A percentile compares a stretch with the other conserved stretches of the same genome.
Conservation (phyloP, 176 grass and related monocot species). For the Neostapfia colusana region DNA sequence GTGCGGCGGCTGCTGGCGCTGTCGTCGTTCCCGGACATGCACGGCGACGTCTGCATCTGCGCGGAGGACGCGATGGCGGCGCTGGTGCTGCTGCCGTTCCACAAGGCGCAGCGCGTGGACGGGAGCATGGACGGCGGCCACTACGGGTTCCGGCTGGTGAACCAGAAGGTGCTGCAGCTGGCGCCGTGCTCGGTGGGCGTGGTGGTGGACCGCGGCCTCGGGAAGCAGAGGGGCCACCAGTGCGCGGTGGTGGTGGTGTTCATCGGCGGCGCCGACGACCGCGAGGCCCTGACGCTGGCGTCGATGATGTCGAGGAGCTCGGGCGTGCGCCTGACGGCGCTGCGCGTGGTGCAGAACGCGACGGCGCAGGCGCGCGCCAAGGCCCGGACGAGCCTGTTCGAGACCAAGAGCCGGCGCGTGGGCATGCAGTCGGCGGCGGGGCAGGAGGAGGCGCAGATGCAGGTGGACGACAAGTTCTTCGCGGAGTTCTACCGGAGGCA, state of each 20-base stretch:
- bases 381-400: conserved; percentile 41
- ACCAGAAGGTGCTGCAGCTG: conserved; percentile 73
- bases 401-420: conserved; percentile 21
- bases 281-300: conserved; percentile 70
- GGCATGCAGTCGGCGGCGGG: background rate
- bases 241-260: conserved; percentile 57
- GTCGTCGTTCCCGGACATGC: conserved; percentile 73
- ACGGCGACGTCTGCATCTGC: conserved; percentile 72
- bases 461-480: conserved; percentile 73
- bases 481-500: conserved; percentile 70
- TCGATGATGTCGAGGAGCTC: conserved; percentile 46
- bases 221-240: conserved; percentile 13
- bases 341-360: conserved; percentile 60
- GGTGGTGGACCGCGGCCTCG: conserved; percentile 58
- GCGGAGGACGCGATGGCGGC: conserved; percentile 62
- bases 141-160: conserved; percentile 53
- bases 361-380: conserved; percentile 33
- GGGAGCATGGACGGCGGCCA: conserved; percentile 59
- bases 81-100: conserved; percentile 56
- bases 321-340: conserved; percentile 52
- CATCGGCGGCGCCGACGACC: conserved; percentile 76
- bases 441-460: conserved; percentile 58
- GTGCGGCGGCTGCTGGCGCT: conserved; percentile 55
- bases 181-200: conserved; percentile 69
- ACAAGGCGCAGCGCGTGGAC: conserved; percentile 58